Evolutionary conservation across 768 basidiomycete genomes (phyloP).

Genomic region (Serendipita sp.): DNA sequence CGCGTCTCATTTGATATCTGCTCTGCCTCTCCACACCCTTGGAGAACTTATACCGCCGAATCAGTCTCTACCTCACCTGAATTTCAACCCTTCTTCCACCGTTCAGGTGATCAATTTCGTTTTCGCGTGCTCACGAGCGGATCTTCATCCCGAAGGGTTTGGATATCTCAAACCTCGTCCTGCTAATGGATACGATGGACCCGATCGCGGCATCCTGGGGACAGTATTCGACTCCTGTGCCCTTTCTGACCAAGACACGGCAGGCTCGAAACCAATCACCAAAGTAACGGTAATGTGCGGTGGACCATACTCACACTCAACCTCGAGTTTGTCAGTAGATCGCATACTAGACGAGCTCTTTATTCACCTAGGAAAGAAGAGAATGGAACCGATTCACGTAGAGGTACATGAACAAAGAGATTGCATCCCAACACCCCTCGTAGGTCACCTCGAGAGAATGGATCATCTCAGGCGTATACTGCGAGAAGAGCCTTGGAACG

Average conservation of each 20-base stretch:
- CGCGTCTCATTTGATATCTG: slow-evolving; percentile 52
- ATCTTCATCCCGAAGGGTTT: slow-evolving; percentile 71
- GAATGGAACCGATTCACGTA: slow-evolving; percentile 42
- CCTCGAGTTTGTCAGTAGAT: slow-evolving; percentile 16
- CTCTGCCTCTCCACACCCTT: slow-evolving; percentile 49
- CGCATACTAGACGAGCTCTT: slow-evolving; percentile 12
- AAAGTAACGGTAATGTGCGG: slow-evolving; percentile 88
- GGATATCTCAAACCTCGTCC: slow-evolving; percentile 88
- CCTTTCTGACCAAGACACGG: slow-evolving; percentile 42
- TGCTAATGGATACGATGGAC: slow-evolving; percentile 28
- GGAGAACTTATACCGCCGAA: slow-evolving; percentile 25
- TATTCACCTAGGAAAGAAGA: slow-evolving; percentile 26
- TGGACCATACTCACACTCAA: slow-evolving; percentile 44
- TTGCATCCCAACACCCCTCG: slow-evolving; percentile 65
- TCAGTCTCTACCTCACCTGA: slow-evolving; percentile 42
- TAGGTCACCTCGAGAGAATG: slow-evolving; percentile 62
- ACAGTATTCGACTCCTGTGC: slow-evolving; percentile 81
- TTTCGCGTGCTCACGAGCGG: slow-evolving; percentile 34
- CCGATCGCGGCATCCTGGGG: slow-evolving; percentile 46
- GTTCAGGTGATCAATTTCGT: slow-evolving; percentile 84
- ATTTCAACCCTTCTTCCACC: slow-evolving; percentile 52
- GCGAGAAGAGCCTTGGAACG: slow-evolving; percentile 26
- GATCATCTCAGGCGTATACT: slow-evolving; percentile 35
- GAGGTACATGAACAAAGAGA: slow-evolving; percentile 36
- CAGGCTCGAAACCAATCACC: slow-evolving; percentile 25